Evolutionary conservation across 129 eudicot species (phyloP), one percentile per base, ranked within the genome.

Genomic region (Escallonia herrerae): DNA sequence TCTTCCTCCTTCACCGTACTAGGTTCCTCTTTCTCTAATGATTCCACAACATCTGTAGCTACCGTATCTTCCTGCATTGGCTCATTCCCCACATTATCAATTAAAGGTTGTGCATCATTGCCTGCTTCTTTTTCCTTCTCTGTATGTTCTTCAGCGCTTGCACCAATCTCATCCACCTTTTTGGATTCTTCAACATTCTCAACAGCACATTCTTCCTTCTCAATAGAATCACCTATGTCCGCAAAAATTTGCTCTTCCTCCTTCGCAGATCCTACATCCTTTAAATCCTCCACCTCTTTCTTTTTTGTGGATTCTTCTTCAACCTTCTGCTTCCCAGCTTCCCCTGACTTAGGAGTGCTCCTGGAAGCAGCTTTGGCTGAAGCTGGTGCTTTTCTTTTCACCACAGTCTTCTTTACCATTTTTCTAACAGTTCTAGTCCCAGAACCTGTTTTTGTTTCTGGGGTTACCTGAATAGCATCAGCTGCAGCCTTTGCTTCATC

Each of bases 341-440:
- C 64, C 37, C 43, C 83, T 7, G 69, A 22, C 11, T 64, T 76
- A 57, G 77, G 64, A 13, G 72, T 51, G 66, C 66, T 56, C 2
- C 15, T 50, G 14, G 74, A 54, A 60, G 50, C 63, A 54, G 56
- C 60, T 72, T 79, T 84, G 3, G 76, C 66, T 22, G 81, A 62
- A 63, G 71, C 46, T 45, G 73, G 74, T 48, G 68, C 41, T 71
- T 83, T 87, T 57, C 60, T 81, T 65, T 69, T 70, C 6, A 81
- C 52, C 4, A 77, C 75, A 68, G 64, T 74, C 55, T 67, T 80
- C 74, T 62, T 81, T 60, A 83, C 81, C 44, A 81, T 87, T 78
- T 66, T 87, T 70, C 69, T 83, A 10, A 76, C 80, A 68, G 76
- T 70, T 75, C 56, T 80, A 11, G 52, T 68, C 37, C 74, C 70